Base-by-base conservation (phyloP, 768 basidiomycete species). In the Podaxis mareebaensis region DNA sequence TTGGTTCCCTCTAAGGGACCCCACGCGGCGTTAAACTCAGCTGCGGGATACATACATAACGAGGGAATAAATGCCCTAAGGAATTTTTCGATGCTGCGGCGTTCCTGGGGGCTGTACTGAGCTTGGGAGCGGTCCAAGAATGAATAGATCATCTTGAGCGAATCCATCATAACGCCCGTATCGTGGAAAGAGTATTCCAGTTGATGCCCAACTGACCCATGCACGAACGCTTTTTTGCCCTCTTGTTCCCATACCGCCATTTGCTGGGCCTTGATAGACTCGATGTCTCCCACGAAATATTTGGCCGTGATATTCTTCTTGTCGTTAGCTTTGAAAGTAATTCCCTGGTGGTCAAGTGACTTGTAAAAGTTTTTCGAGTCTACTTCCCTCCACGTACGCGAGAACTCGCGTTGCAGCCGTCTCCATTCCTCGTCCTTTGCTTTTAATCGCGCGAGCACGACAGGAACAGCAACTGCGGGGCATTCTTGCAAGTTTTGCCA, bases 301-400 rank as follows among this genome's bases (percentile, higher is more conserved):
- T 93, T 95, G 48, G 91, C 82, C 6, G 91, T 94, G 71, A 95
- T 91, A 63, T 83, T 85, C 76, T 93, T 93, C 85, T 98, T 98
- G 81, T 99, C 97, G 74, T 94, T 96, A 62, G 83, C 83, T 79
- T 98, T 99, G 87, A 96, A 97, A 64, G 83, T 87, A 74, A 93
- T 92, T 17, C 95, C 96, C 74, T 97, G 96, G 71, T 97, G 94
- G 73, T 99, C 97, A 55, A 99, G 87, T 33, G 91, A 90, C 77
- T 96, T 98, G 87, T 97, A 96, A 73, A 96, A 99, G 79, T 99
- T 99, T 78, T 95, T 95, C 61, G 90, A 90, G 70, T 99, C 95
- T 54, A 96, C 91, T 73, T 98, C 96, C 56, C 95, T 84, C 97
- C 97, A 99, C 15, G 95, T 96, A 64, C 91, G 85, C 76, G 91